phyloP scores from a whole-genome alignment of 2,329 filamentous ascomycete genomes.

The Periglandula ipomoeae region DNA sequence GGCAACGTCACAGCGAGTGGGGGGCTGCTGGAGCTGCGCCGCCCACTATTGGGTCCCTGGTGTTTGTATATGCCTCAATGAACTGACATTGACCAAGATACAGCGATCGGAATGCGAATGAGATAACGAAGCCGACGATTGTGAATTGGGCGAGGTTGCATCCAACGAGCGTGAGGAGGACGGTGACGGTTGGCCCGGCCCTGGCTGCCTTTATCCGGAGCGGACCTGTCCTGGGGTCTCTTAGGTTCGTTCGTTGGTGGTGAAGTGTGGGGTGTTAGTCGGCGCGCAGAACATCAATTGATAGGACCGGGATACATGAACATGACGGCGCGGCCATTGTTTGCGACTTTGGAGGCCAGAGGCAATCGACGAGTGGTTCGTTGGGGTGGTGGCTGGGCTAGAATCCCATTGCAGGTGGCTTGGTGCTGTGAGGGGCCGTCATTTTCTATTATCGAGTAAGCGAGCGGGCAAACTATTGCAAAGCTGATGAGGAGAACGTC shows the following conservation, averaged over 20 bases:
- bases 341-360: neutral
- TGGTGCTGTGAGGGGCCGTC: too few species aligned
- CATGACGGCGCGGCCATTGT: neutral
- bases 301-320: neutral
- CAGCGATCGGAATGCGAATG: neutral
- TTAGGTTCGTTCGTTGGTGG: neutral
- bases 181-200: neutral
- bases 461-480: too few species aligned
- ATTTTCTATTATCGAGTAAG: too few species aligned
- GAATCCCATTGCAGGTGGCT: too few species aligned
- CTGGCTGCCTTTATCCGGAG: slow-evolving; percentile 1
- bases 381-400: too few species aligned
- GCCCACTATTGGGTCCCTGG: neutral
- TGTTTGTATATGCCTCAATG: neutral
- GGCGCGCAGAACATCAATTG: neutral
- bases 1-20: neutral
- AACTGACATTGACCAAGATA: neutral
- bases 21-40: neutral
- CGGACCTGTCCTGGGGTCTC: neutral
- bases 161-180: neutral
- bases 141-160: neutral
- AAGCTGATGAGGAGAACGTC: too few species aligned
- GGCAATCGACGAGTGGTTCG: neutral
- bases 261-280: neutral
- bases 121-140: neutral